phyloP scores from a whole-genome alignment of 345 rosid species.

The Erysimum cheiranthoides region DNA sequence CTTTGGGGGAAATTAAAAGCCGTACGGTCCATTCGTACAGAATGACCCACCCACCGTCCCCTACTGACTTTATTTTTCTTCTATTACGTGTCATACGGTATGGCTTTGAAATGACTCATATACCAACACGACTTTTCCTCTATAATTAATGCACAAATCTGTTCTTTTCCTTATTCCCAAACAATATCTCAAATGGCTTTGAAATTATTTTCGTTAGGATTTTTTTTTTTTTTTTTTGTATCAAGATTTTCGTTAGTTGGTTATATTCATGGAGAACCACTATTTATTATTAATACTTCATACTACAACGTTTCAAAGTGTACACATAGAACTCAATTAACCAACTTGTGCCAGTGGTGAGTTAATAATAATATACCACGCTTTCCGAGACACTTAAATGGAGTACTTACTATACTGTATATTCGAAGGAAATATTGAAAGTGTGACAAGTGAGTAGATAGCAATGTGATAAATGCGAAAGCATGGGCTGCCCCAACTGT shows the following conservation, averaged over 20 bases:
- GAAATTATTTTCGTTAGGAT: not conserved
- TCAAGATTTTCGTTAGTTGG: no score
- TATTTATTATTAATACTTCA: not conserved
- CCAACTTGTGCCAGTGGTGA: not conserved
- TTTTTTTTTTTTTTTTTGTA: no score
- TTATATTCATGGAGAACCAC: not conserved
- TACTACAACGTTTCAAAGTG: not conserved
- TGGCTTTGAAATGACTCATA: not conserved
- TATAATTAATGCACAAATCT: not conserved
- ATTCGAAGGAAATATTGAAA: not conserved
- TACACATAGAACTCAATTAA: not conserved
- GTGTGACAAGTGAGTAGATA: conserved; percentile 2
- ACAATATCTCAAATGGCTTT: not conserved
- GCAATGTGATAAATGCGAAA: conserved; percentile 11
- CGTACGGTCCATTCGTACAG: conserved; percentile 28
- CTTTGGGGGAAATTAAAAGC: not conserved
- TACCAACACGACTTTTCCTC: conserved; percentile 14
- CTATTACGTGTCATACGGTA: not conserved
- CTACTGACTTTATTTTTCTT: not conserved
- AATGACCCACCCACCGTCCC: conserved; percentile 20
- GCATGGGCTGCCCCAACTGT: conserved; percentile 22
- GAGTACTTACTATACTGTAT: no score
- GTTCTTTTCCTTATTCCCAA: not conserved
- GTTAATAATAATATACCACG: not conserved
- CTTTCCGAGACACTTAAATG: not conserved